Conservation (phyloP, 2,329 filamentous ascomycete genomes). For the Hortaea sp. region DNA sequence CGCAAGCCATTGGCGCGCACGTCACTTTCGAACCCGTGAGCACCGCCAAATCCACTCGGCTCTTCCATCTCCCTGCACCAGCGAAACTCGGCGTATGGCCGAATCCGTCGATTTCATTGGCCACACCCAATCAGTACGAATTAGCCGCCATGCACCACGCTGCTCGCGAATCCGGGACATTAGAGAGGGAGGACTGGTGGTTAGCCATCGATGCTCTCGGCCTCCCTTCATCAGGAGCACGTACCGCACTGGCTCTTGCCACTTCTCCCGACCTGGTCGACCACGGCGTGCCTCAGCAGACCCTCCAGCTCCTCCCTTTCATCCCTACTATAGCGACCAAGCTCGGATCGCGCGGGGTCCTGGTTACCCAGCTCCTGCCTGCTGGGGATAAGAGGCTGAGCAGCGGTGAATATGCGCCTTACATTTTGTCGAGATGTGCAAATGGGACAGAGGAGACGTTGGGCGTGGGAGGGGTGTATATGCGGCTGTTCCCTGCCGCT, state of each 20-base stretch:
- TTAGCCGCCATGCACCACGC: slow-evolving; percentile 66
- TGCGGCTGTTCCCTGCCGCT: slow-evolving; percentile 58
- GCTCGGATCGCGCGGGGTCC: slow-evolving; percentile 63
- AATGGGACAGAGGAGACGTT: slow-evolving; percentile 42
- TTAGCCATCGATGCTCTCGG: slow-evolving; percentile 66
- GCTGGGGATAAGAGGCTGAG: slow-evolving; percentile 58
- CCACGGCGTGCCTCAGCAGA: slow-evolving; percentile 71
- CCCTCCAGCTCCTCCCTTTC: slow-evolving; percentile 75
- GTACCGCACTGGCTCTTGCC: slow-evolving; percentile 61
- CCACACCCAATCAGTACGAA: slow-evolving; percentile 77
- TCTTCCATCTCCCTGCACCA: slow-evolving; percentile 44
- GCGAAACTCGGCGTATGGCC: slow-evolving; percentile 42
- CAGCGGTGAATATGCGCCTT: slow-evolving; percentile 52
- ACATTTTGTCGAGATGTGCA: slow-evolving; percentile 55
- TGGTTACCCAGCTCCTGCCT: slow-evolving; percentile 62
- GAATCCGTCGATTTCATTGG: slow-evolving; percentile 55
- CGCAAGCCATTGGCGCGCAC: slow-evolving; percentile 44
- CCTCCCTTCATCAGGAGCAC: slow-evolving; percentile 57
- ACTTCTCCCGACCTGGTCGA: slow-evolving; percentile 61
- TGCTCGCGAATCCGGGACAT: slow-evolving; percentile 55
- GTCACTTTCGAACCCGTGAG: slow-evolving; percentile 88
- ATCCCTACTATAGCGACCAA: slow-evolving; percentile 80
- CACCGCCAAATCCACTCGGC: slow-evolving; percentile 60
- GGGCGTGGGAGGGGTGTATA: slow-evolving; percentile 68
- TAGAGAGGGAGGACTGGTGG: slow-evolving; percentile 70